Evolutionary conservation across 2,329 filamentous ascomycete genomes (phyloP), one percentile per base, ranked within the genome.

Genomic region (Aspergillus felis): DNA sequence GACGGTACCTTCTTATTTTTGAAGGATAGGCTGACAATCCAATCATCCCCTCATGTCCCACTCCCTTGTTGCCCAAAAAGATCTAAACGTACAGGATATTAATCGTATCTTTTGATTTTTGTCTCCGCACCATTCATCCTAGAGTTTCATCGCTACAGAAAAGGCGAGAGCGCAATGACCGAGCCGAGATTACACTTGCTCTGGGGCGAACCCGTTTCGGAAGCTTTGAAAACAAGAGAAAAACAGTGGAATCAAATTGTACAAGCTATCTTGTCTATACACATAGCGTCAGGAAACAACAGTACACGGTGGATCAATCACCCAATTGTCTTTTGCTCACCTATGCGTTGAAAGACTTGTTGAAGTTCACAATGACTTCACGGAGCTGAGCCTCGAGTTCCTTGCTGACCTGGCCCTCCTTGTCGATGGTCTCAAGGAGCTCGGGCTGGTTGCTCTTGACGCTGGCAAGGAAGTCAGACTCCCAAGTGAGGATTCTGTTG

Each of bases 391-490:
- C 68, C 71, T 80, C 94, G 51, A 92, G 83, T 42, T 96, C 93
- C 87, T 97, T 97, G 89, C 90, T 94, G 77, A 99, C 80, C 64
- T 91, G 85, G 78, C 93, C 93, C 86, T 97, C 92, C 86, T 93
- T 94, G 74, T 96, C 92, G 69, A 99, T 97, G 71, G 86, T 88
- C 71, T 87, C 82, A 64, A 96, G 81, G 66, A 97, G 80, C 64
- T 92, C 92, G 51, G 85, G 73, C 86, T 97, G 90, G 84, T 93
- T 96, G 78, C 85, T 89, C 85, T 88, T 92, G 75, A 99, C 84
- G 85, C 97, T 90, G 68, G 88, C 82, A 63, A 97, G 84, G 88
- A 96, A 95, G 82, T 97, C 93, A 73, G 88, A 70, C 86, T 99
- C 94, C 92, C 93, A 99, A 78, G 86, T 79, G 65, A 94, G 87